phyloP scores from a whole-genome alignment of 1,284 basidiomycete species.

The Singerocomus rubriflavus region DNA sequence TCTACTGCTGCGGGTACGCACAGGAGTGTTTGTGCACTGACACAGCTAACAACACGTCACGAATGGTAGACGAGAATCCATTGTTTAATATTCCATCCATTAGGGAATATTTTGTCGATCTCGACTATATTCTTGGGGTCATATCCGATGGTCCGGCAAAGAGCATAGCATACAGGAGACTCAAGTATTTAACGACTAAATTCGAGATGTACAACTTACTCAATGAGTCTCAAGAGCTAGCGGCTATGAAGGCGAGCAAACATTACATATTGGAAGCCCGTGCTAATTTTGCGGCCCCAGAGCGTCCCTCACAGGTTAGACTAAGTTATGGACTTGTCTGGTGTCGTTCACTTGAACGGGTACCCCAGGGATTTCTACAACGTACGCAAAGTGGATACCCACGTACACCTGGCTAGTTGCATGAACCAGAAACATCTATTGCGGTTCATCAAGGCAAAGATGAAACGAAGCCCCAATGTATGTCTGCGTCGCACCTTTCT shows the following conservation, averaged over 20 bases:
- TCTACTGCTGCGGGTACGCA: slow-evolving; percentile 40
- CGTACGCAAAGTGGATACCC: slow-evolving; percentile 96
- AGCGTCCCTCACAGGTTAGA: slow-evolving; percentile 45
- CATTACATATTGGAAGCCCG: neutral
- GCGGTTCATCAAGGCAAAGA: slow-evolving; percentile 98
- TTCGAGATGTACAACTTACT: slow-evolving; percentile 93
- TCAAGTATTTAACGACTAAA: slow-evolving; percentile 94
- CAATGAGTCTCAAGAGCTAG: slow-evolving; percentile 93
- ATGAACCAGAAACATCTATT: slow-evolving; percentile 99
- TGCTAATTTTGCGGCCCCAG: slow-evolving; percentile 37
- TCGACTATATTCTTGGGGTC: slow-evolving; percentile 86
- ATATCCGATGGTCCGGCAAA: slow-evolving; percentile 95
- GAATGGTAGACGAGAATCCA: slow-evolving; percentile 43
- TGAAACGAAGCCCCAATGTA: slow-evolving; percentile 79
- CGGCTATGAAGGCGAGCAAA: slow-evolving; percentile 86
- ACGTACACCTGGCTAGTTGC: slow-evolving; percentile 97
- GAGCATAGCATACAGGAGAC: slow-evolving; percentile 89
- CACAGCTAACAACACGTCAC: neutral
- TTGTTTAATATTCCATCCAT: slow-evolving; percentile 83
- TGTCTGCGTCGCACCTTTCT: slow-evolving; percentile 14
- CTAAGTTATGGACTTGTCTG: slow-evolving; percentile 2
- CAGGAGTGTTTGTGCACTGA: neutral
- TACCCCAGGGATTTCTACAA: slow-evolving; percentile 92
- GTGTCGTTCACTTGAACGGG: slow-evolving; percentile 11
- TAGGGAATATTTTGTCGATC: slow-evolving; percentile 92